Percentiles rank a stretch among this genome's conserved stretches.
phyloP scores from a whole-genome alignment of 495 filamentous ascomycete genomes.

The Articulospora tetracladia region DNA sequence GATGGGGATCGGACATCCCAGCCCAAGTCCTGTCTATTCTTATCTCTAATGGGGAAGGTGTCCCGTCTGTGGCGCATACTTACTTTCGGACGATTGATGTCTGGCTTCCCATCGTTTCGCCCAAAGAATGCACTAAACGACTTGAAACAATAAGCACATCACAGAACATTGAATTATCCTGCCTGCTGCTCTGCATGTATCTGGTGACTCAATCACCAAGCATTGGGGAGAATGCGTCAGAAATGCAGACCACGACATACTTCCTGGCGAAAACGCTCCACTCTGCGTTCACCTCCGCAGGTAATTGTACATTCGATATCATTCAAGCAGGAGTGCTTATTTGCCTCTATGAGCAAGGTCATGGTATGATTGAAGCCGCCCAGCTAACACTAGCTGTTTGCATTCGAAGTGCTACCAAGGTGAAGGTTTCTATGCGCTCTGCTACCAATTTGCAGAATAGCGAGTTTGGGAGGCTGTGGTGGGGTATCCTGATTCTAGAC shows the following conservation, averaged over 20 bases:
- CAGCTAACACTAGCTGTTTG: constrained; percentile 31
- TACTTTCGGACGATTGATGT: constrained; percentile 19
- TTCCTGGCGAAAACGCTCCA: constrained; percentile 9
- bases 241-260: constrained; percentile 10
- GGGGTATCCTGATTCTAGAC: constrained; percentile 16
- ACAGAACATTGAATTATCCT: constrained; percentile 5
- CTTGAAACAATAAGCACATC: constrained; percentile 3
- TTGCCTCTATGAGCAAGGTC: constrained; percentile 23
- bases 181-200: constrained; percentile 16
- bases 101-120: constrained; percentile 19
- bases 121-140: neutral
- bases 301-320: constrained; percentile 25
- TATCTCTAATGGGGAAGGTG: constrained; percentile 7
- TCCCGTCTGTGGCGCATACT: neutral
- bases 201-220: constrained; percentile 4
- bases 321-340: constrained; percentile 30
- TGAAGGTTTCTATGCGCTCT: constrained; percentile 23
- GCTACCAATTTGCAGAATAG: constrained; percentile 19
- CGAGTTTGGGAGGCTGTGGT: constrained; percentile 17
- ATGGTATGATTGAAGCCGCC: constrained; percentile 26
- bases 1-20: neutral
- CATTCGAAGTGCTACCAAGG: constrained; percentile 24
- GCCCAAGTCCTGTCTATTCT: constrained; percentile 12
- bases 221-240: neutral
- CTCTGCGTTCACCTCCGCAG: constrained; percentile 5